Evolutionary conservation across 768 basidiomycete genomes (phyloP).

Genomic region (Trametes sanguinea): DNA sequence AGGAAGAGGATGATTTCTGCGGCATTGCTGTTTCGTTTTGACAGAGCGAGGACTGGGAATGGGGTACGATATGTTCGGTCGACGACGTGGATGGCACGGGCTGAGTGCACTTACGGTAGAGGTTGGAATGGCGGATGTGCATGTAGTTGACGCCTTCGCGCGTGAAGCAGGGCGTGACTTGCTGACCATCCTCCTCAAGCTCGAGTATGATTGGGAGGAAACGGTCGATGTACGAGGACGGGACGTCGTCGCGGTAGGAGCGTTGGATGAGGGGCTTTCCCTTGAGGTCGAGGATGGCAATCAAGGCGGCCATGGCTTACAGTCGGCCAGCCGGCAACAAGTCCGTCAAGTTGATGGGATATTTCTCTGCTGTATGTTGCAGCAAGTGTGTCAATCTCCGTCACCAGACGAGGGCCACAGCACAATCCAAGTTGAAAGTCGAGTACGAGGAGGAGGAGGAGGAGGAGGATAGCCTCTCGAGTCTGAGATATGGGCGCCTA

Average conservation of each 20-base stretch:
- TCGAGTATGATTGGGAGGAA: slow-evolving; percentile 94
- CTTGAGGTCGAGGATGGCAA: slow-evolving; percentile 97
- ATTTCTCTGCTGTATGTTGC: too few relatives aligned
- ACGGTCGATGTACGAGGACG: slow-evolving; percentile 84
- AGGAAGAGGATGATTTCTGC: slow-evolving; percentile 96
- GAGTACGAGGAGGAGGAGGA: too few relatives aligned
- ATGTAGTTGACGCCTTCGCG: slow-evolving; percentile 96
- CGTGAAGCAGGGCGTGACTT: slow-evolving; percentile 95
- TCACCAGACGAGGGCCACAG: too few relatives aligned
- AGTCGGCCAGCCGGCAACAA: too few relatives aligned
- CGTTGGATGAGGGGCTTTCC: slow-evolving; percentile 97
- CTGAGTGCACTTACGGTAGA: slow-evolving; percentile 72
- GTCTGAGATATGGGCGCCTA: too few relatives aligned
- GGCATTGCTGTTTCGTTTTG: slow-evolving; percentile 94
- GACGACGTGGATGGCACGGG: background rate
- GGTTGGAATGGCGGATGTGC: slow-evolving; percentile 97
- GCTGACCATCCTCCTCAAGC: slow-evolving; percentile 95
- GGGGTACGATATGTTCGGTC: background rate
- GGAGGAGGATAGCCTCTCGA: too few relatives aligned
- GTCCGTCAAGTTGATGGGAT: too few relatives aligned
- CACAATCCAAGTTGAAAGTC: too few relatives aligned
- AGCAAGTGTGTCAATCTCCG: too few relatives aligned
- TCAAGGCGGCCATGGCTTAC: slow-evolving; percentile 57
- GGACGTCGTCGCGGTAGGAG: slow-evolving; percentile 95
- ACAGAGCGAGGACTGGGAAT: slow-evolving; percentile 91